Percentiles rank a stretch among this genome's conserved stretches.
These are phyloP conservation scores for Globisporangium echinulatum DNA, from an alignment of 352 stramenopile species.

Conservation along the genomic window DNA sequence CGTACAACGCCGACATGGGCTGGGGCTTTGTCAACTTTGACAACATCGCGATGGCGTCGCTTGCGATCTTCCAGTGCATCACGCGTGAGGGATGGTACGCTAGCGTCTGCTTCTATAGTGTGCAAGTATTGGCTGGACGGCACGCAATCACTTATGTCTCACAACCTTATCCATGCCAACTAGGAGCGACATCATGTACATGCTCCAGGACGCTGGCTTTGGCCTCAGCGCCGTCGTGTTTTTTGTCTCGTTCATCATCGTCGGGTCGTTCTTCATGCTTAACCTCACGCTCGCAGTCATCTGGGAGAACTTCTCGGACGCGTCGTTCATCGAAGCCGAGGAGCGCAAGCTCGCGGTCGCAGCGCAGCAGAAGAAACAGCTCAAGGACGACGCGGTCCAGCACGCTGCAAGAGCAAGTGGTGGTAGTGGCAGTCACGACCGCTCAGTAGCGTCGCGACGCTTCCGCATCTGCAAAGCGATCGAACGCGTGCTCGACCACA, in stretches of 20 bases:
- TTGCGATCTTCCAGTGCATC: constrained; percentile 89
- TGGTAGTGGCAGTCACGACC: not conserved
- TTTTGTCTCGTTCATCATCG: constrained; percentile 85
- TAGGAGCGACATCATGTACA: constrained; percentile 62
- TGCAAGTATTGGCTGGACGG: not conserved
- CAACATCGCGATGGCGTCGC: constrained; percentile 68
- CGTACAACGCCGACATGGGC: constrained; percentile 72
- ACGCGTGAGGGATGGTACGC: constrained; percentile 89
- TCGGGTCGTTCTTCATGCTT: constrained; percentile 89
- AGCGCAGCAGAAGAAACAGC: constrained; percentile 19
- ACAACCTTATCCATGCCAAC: not conserved
- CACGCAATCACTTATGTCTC: not conserved
- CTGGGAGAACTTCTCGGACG: constrained; percentile 73
- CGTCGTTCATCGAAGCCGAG: constrained; percentile 50
- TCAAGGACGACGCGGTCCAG: constrained; percentile 17
- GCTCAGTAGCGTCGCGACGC: constrained; percentile 5
- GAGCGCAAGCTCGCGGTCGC: constrained; percentile 17
- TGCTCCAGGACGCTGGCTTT: constrained; percentile 47
- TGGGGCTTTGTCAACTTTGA: constrained; percentile 88
- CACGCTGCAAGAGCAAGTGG: constrained; percentile 2
- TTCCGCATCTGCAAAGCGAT: constrained; percentile 17
- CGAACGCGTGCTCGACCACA: constrained; percentile 30
- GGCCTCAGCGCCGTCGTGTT: constrained; percentile 53
- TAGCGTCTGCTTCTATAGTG: not conserved
- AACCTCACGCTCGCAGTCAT: constrained; percentile 89